Base-by-base conservation (phyloP, 495 filamentous ascomycete genomes). In the Aspergillus homomorphus region DNA sequence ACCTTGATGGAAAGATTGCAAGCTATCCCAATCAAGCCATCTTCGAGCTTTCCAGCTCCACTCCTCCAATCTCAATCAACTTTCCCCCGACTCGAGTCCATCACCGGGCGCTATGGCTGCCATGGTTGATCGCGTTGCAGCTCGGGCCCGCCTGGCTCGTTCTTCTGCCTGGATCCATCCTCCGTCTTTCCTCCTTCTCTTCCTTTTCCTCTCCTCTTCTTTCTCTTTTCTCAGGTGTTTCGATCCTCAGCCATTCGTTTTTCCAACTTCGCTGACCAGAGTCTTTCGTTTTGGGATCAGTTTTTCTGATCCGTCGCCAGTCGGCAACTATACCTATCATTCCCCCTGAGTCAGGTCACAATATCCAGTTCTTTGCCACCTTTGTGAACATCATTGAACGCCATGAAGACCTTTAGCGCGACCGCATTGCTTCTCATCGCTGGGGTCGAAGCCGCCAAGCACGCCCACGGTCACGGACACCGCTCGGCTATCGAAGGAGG, bases 351-450 rank as follows among this genome's bases (percentile, higher is more conserved):
- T 54, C 15, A 30, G 19, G 22, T 41, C n/a, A 45, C 48, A 30
- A 20, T 24, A 24, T 41, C 26, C 48, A 23, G 41, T 51, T 23
- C 38, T 43, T 23, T 57, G 43, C 15, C 66, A 69, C 57, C 69
- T 65, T 52, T 66, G 62, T 63, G 45, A 66, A 52, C 52, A 60
- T 48, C 46, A 20, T 30, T 30, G 20, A 44, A 45, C 63, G 69
- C 51, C 54, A 78, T 78, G 75, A 76, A 73, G 67, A 63, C 73
- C 57, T 52, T 68, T 51, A 61, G 66, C 46, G 59, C 65, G 53
- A 65, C 72, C 12, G 67, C 67, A 38, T 68, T 92, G 80, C 3
- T 91, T 87, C 73, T 86, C 82, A 43, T 84, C 80, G 59, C 85
- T 78, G 66, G 74, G 71, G 63, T 63, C n/a, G 71, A 77, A 48